Percentiles rank a stretch among this genome's conserved stretches.
Conservation (phyloP, 2,329 filamentous ascomycete species). For the Curvularia verruculosa region DNA sequence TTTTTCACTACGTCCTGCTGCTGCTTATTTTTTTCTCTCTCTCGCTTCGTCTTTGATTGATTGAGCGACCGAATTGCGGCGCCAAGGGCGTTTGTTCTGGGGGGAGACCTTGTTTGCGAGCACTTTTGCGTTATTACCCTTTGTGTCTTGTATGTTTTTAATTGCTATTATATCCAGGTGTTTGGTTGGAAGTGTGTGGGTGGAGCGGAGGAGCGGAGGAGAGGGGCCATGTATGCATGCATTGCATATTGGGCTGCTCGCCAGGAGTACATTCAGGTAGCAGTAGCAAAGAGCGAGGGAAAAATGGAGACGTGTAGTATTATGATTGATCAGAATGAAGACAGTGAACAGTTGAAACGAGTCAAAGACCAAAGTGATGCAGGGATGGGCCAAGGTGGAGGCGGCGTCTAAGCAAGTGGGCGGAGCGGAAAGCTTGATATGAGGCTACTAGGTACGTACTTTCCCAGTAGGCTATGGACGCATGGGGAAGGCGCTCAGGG, state of each 20-base stretch:
- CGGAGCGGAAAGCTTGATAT: background rate
- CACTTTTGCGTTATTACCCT: constrained; percentile 9
- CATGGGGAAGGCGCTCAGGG: background rate
- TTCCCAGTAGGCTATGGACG: too few relatives aligned
- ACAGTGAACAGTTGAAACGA: background rate
- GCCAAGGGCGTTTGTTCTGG: constrained; percentile 10
- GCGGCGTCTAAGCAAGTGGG: background rate
- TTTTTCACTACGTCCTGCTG: too few relatives aligned
- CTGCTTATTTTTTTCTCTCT: constrained; percentile 1
- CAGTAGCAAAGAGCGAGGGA: background rate
- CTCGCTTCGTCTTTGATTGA: background rate
- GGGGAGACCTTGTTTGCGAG: background rate
- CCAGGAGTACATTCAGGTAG: too few relatives aligned
- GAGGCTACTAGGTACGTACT: too few relatives aligned
- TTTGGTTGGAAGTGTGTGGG: constrained; percentile 22
- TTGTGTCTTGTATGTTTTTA: constrained; percentile 3
- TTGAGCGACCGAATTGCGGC: constrained; percentile 9
- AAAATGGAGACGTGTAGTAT: constrained; percentile 12
- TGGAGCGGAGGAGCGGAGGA: constrained; percentile 19
- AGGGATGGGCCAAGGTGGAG: background rate
- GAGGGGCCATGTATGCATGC: too few relatives aligned
- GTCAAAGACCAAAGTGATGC: background rate
- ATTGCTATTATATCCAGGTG: constrained; percentile 6
- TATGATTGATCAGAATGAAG: constrained; percentile 18
- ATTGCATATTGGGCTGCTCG: constrained; percentile 9